Evolutionary conservation across 208 protist species (phyloP).

Genomic region (Acanthamoeba sp.): DNA sequence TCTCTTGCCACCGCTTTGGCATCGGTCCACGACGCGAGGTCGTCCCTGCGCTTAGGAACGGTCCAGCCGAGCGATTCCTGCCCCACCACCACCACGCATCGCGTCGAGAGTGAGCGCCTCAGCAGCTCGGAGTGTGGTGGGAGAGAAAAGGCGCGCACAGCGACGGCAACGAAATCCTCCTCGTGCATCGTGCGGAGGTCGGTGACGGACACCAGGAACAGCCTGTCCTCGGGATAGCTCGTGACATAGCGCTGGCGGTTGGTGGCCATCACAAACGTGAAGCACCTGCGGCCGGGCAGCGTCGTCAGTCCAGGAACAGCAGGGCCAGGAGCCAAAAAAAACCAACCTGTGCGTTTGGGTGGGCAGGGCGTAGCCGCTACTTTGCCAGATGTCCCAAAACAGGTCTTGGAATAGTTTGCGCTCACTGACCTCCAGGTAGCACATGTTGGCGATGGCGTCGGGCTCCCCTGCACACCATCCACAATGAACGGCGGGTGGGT

Average conservation of each 20-base stretch:
- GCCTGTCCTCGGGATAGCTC: background rate
- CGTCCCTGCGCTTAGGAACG: background rate
- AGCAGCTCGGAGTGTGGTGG: no score
- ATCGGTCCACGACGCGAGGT: background rate
- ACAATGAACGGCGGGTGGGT: background rate
- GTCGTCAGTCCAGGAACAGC: background rate
- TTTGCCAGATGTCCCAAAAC: conserved; percentile 30
- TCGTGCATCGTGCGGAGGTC: background rate
- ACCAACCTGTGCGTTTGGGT: background rate
- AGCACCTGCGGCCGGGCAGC: background rate
- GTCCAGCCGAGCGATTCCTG: background rate
- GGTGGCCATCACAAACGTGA: conserved; percentile 19
- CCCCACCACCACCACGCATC: background rate
- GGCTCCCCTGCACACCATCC: conserved; percentile 3
- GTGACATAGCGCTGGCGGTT: conserved; percentile 32
- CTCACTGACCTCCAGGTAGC: background rate
- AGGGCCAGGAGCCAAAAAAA: background rate
- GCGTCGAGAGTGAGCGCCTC: no score
- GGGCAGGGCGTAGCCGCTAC: background rate
- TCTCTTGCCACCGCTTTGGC: background rate
- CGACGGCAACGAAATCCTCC: background rate
- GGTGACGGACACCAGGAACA: background rate
- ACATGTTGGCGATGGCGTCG: background rate
- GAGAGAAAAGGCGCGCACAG: background rate
- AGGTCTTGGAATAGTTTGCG: background rate